Conservation (phyloP, 306 rosid genomes). For the Glycine latifolia region DNA sequence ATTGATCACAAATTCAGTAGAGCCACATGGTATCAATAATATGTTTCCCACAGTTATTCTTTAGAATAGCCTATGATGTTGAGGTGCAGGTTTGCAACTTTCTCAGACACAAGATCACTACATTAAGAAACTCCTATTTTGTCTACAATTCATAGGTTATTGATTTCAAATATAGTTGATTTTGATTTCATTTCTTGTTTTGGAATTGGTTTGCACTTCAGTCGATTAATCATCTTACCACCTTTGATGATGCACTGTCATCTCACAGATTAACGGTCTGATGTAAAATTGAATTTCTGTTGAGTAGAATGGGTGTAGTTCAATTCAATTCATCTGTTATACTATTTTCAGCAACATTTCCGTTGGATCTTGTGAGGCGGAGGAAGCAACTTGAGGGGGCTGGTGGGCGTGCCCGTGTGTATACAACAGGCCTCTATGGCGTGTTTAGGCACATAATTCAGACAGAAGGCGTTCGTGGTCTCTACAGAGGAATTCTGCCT, state of each 20-base stretch:
- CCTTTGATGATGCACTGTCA: constrained; percentile 3
- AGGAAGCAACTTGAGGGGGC: constrained; percentile 98
- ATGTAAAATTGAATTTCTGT: constrained; percentile 11
- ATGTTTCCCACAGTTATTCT: neutral
- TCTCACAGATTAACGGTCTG: constrained; percentile 20
- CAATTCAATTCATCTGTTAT: constrained; percentile 45
- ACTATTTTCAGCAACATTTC: constrained; percentile 88
- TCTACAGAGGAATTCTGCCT: constrained; percentile 93
- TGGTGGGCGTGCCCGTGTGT: constrained; percentile 92
- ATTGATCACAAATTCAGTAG: constrained; percentile 5
- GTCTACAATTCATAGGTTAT: constrained; percentile 18
- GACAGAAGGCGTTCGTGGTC: constrained; percentile 86
- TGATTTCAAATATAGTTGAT: constrained; percentile 12
- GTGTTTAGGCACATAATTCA: constrained; percentile 72
- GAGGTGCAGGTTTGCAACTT: constrained; percentile 17
- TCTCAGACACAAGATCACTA: neutral
- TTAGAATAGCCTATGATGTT: constrained; percentile 10
- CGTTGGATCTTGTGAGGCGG: constrained; percentile 96
- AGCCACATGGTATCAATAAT: neutral
- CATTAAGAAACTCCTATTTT: constrained; percentile 20
- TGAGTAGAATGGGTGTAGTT: constrained; percentile 17
- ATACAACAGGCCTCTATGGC: constrained; percentile 78
- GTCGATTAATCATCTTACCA: neutral
- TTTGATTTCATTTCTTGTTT: constrained; percentile 26
- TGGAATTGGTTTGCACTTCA: constrained; percentile 17